A percentile compares a stretch with the other conserved stretches of the same genome.
Conservation (phyloP, 768 basidiomycete genomes). For the Dioszegia aurantiaca region DNA sequence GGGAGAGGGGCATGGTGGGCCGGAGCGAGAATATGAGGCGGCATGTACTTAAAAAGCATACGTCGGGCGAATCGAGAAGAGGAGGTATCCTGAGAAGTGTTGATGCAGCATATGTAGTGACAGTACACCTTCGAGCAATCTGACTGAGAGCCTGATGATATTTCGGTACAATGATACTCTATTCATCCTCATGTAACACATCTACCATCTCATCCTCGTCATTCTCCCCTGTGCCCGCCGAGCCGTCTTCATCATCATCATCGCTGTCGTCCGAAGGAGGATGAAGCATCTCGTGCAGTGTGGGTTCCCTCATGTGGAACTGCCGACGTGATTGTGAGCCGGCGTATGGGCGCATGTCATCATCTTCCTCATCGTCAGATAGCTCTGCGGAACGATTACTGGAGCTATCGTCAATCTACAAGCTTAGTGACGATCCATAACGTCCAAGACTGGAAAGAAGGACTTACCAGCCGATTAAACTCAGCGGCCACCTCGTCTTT, state of each 20-base stretch:
- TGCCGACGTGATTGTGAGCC: too few relatives aligned
- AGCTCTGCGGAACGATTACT: neutral
- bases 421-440: too few relatives aligned
- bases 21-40: neutral
- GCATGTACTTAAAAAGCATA: too few relatives aligned
- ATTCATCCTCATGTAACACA: neutral
- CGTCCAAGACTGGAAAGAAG: neutral
- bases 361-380: constrained; percentile 7
- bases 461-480: constrained; percentile 36
- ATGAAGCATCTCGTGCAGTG: neutral
- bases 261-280: neutral
- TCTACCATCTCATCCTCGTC: constrained; percentile 3
- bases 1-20: constrained; percentile 8
- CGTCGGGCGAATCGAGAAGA: neutral
- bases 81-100: neutral
- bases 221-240: neutral
- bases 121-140: too few relatives aligned
- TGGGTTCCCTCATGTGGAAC: too few relatives aligned
- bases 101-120: too few relatives aligned
- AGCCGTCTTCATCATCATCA: neutral
- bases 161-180: too few relatives aligned
- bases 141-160: too few relatives aligned
- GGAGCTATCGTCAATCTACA: constrained; percentile 8
- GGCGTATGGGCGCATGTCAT: neutral
- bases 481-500: constrained; percentile 28